These are phyloP conservation scores for Nemania sp. DNA, from an alignment of 2,329 filamentous ascomycete species.

Conservation along the genomic window DNA sequence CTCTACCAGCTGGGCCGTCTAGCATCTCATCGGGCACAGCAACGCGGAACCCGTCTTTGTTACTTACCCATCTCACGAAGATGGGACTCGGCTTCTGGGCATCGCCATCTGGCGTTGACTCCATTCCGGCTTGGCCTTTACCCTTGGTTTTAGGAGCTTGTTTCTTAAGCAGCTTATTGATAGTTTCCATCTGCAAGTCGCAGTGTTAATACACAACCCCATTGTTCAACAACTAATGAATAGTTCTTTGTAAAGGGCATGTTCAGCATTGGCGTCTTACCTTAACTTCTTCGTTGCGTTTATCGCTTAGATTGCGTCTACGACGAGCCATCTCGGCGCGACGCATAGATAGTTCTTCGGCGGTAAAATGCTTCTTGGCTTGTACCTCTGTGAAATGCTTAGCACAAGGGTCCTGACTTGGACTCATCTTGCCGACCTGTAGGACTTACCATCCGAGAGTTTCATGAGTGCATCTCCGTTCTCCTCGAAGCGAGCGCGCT, in stretches of 20 bases:
- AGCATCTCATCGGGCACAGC: slow-evolving; percentile 72
- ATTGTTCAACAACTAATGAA: slow-evolving; percentile 10
- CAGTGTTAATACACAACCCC: background rate
- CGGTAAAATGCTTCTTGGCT: slow-evolving; percentile 65
- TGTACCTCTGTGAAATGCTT: slow-evolving; percentile 57
- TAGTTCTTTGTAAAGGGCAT: background rate
- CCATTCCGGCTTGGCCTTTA: slow-evolving; percentile 53
- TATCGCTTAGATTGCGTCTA: slow-evolving; percentile 65
- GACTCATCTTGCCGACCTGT: background rate
- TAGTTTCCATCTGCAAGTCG: slow-evolving; percentile 74
- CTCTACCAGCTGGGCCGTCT: slow-evolving; percentile 61
- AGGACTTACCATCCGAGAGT: slow-evolving; percentile 59
- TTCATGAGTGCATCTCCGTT: slow-evolving; percentile 57
- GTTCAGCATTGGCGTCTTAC: slow-evolving; percentile 42
- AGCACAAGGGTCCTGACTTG: background rate
- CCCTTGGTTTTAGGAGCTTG: slow-evolving; percentile 76
- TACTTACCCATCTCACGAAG: slow-evolving; percentile 74
- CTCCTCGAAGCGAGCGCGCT: slow-evolving; percentile 63
- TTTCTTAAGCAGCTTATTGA: slow-evolving; percentile 87
- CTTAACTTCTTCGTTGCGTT: slow-evolving; percentile 68
- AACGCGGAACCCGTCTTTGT: slow-evolving; percentile 64
- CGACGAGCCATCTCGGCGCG: slow-evolving; percentile 66
- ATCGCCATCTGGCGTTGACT: slow-evolving; percentile 54
- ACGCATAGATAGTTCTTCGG: slow-evolving; percentile 65
- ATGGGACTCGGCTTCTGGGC: slow-evolving; percentile 59